Conservation (phyloP, 179 eudicot species). For the Silene noctiflora region DNA sequence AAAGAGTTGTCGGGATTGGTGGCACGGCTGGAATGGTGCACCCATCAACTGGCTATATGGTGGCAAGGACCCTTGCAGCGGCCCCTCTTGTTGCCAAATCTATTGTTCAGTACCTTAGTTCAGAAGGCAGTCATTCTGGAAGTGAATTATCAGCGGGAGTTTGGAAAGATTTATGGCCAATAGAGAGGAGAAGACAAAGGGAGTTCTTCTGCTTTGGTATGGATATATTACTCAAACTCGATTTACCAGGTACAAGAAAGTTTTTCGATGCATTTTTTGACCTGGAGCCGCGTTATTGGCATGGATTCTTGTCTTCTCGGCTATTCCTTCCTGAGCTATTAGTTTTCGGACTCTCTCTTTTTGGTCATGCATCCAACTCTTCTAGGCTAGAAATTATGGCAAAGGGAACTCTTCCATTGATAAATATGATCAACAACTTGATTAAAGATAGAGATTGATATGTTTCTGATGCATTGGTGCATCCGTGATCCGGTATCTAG, state of each 20-base stretch:
- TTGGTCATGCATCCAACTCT: constrained; percentile 73
- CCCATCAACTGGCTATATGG: constrained; percentile 99
- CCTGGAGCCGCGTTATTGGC: constrained; percentile 96
- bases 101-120: constrained; percentile 67
- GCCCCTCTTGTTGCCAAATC: constrained; percentile 86
- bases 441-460: constrained; percentile 58
- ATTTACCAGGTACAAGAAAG: constrained; percentile 78
- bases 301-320: constrained; percentile 93
- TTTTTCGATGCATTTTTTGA: constrained; percentile 93
- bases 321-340: constrained; percentile 81
- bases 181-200: constrained; percentile 87
- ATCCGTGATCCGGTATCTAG: background rate
- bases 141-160: constrained; percentile 64
- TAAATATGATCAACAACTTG: constrained; percentile 72
- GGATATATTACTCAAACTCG: constrained; percentile 94
- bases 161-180: constrained; percentile 95
- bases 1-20: constrained; percentile 91
- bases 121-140: constrained; percentile 39
- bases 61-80: constrained; percentile 93
- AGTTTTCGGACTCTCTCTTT: constrained; percentile 79
- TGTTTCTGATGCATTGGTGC: constrained; percentile 4
- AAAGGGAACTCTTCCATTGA: constrained; percentile 88
- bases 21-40: constrained; percentile 99
- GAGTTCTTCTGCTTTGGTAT: constrained; percentile 98
- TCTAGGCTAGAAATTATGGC: constrained; percentile 96